Evolutionary conservation across 2,329 filamentous ascomycete genomes (phyloP).

Genomic region (Alternaria arborescens): DNA sequence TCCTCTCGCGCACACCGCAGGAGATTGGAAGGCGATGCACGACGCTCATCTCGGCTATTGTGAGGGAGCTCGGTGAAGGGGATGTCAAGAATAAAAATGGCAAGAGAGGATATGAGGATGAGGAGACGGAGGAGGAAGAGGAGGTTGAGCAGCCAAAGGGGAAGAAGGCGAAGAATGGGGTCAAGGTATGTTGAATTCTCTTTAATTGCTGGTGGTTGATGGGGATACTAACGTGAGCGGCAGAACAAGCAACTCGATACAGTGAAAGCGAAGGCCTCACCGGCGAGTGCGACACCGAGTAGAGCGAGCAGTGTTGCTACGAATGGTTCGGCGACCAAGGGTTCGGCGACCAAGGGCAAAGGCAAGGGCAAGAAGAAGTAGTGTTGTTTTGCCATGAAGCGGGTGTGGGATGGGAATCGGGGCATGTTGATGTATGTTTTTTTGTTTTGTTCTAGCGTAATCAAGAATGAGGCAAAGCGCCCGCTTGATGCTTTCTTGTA

Average conservation of each 20-base stretch:
- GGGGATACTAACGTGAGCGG: constrained; percentile 23
- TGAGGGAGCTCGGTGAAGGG: constrained; percentile 86
- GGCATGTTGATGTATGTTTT: neutral
- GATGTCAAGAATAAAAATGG: constrained; percentile 69
- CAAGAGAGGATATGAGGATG: constrained; percentile 79
- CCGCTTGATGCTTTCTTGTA: too few species aligned
- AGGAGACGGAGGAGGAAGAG: constrained; percentile 80
- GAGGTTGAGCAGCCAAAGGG: constrained; percentile 79
- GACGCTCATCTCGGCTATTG: constrained; percentile 91
- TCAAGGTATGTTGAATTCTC: constrained; percentile 71
- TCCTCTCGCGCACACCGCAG: constrained; percentile 90
- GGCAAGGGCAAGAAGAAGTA: constrained; percentile 61
- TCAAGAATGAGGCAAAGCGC: neutral
- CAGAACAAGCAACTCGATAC: constrained; percentile 95
- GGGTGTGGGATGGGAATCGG: neutral
- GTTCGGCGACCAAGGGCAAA: constrained; percentile 62
- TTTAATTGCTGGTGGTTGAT: too few species aligned
- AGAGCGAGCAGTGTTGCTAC: constrained; percentile 89
- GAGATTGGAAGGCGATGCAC: constrained; percentile 93
- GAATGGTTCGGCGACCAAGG: constrained; percentile 65
- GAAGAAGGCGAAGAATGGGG: constrained; percentile 91
- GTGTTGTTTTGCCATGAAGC: neutral
- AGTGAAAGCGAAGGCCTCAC: constrained; percentile 79
- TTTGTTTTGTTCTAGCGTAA: neutral
- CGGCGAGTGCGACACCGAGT: constrained; percentile 78